Conservation (phyloP, 371 early-diverging fungal genomes). For the Rhizopus microsporus region DNA sequence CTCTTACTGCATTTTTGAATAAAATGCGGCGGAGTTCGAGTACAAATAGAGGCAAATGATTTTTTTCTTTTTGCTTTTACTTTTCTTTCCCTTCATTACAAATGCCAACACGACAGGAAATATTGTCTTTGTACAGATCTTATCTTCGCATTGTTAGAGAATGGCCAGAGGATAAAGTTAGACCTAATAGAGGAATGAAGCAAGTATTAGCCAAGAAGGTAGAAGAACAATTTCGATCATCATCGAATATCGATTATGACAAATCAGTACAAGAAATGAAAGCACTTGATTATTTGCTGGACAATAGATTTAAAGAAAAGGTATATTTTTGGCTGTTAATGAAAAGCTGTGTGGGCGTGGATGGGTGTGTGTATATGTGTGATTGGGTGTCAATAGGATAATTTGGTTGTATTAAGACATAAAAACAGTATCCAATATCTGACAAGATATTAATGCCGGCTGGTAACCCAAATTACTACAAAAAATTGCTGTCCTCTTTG, state of each 20-base stretch:
- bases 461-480: slow-evolving; percentile 63
- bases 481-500: slow-evolving; percentile 51
- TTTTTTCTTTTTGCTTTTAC: not conserved
- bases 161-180: slow-evolving; percentile 64
- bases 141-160: slow-evolving; percentile 55
- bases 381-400: not conserved
- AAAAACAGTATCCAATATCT: slow-evolving; percentile 56
- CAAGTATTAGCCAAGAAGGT: slow-evolving; percentile 55
- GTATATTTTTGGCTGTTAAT: slow-evolving; percentile 24
- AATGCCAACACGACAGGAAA: slow-evolving; percentile 25
- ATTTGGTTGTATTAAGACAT: not conserved
- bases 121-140: slow-evolving; percentile 49
- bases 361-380: not conserved
- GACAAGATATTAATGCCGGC: slow-evolving; percentile 60
- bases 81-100: slow-evolving; percentile 7
- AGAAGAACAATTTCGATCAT: slow-evolving; percentile 49
- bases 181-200: slow-evolving; percentile 63
- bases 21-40: too few relatives aligned
- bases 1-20: too few relatives aligned
- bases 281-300: slow-evolving; percentile 48
- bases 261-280: slow-evolving; percentile 49
- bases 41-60: too few relatives aligned
- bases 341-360: not conserved
- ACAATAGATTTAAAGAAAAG: slow-evolving; percentile 59
- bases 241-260: slow-evolving; percentile 28